Conservation (phyloP, 345 rosid genomes). For the Viola odorata region DNA sequence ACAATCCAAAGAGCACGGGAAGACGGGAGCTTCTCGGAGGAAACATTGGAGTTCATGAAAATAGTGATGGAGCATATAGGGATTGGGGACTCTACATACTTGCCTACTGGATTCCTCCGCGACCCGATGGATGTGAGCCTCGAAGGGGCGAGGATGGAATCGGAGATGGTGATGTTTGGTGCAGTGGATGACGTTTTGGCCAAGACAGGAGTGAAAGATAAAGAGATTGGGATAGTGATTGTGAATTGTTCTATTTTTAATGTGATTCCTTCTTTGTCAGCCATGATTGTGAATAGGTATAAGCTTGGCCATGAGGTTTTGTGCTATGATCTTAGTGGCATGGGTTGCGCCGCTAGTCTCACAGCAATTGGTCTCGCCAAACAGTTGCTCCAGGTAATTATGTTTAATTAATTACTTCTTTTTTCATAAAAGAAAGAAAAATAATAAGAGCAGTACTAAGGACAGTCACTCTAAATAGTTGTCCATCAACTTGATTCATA, state of each 20-base stretch:
- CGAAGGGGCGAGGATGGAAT: conserved; percentile 65
- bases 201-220: conserved; percentile 41
- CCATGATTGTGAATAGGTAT: conserved; percentile 69
- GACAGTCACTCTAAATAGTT: too few relatives aligned
- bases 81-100: conserved; percentile 63
- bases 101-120: conserved; percentile 50
- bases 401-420: too few relatives aligned
- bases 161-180: conserved; percentile 58
- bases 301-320: conserved; percentile 54
- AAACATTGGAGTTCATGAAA: too few relatives aligned
- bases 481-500: too few relatives aligned
- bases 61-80: conserved; percentile 55
- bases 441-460: too few relatives aligned
- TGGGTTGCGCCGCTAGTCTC: conserved; percentile 78
- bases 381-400: too few relatives aligned
- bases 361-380: conserved; percentile 59
- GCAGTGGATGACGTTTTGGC: conserved; percentile 54
- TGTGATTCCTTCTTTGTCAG: conserved; percentile 59
- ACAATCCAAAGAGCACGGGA: too few relatives aligned
- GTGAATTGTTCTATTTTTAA: conserved; percentile 68
- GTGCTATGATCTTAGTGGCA: conserved; percentile 75
- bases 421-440: too few relatives aligned
- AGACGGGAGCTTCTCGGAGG: too few relatives aligned
- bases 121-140: conserved; percentile 30
- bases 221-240: conserved; percentile 48